Base-by-base conservation (phyloP, 345 rosid species). In the Pelargonium nanum region DNA sequence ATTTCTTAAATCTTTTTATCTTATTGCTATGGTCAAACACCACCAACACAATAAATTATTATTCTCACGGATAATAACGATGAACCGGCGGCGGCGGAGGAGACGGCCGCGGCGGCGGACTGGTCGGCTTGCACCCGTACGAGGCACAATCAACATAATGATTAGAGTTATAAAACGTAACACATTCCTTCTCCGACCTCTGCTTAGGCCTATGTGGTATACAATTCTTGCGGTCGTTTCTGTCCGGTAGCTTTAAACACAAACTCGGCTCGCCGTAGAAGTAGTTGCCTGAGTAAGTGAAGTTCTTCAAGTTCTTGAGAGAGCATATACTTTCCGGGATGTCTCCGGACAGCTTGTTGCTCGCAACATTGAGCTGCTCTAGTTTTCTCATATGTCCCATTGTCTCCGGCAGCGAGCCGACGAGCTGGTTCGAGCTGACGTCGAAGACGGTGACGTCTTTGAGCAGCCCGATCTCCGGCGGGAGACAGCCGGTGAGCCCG, bases 351-450 rank as follows among this genome's bases (percentile, higher is more conserved):
- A 91, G 44, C 55, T 62, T 75, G 64, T 91, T 91, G 48, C 75
- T 65, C 0, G 84, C 92, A 9, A 91, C 75, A 56, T 91, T 88
- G n/a, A 88, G 73, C 62, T 86, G 92, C 79, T 91, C 84, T 72
- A 91, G 78, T 50, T 62, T 74, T 88, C 78, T 78, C 92, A 91
- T 81, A 40, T 74, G 22, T 10, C 92, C 90, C 0, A 91, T 76
- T 0, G 84, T 76, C 56, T 76, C 79, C 7, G 95, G 95, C 65
- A 91, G 70, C 1, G 76, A 34, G 57, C 98, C 98, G 5, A 82
- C 87, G 44, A 91, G 74, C 23, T 73, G 68, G 72, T 91, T 91
- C 32, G 22, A 74, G 60, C 95, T 82, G 22, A 88, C 76, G 66
- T 91, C 98, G 16, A 91, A 81, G 21, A 88, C 96, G 1, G 75